Conservation (phyloP, 1,139 yeast species). For the Yamadazyma sp. region DNA sequence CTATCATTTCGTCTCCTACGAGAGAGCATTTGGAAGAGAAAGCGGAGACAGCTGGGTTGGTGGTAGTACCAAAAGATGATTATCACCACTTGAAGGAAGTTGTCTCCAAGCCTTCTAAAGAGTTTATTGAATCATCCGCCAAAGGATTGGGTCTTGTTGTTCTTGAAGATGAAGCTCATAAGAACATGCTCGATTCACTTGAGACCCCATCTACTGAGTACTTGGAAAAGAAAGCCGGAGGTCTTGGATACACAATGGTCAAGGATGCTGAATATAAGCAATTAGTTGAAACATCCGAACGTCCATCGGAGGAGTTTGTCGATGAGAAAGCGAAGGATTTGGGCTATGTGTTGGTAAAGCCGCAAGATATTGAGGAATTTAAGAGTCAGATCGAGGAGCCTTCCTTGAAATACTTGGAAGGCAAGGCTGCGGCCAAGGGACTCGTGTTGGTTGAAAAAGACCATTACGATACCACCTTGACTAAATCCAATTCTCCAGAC, state of each 20-base stretch:
- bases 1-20: constrained; percentile 31
- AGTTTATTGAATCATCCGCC: constrained; percentile 18
- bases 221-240: constrained; percentile 19
- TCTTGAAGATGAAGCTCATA: constrained; percentile 16
- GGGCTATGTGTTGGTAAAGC: constrained; percentile 9
- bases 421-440: constrained; percentile 20
- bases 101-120: constrained; percentile 26
- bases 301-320: constrained; percentile 17
- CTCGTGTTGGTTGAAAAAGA: constrained; percentile 7
- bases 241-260: constrained; percentile 20
- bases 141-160: constrained; percentile 15
- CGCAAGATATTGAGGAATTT: constrained; percentile 10
- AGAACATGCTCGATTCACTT: constrained; percentile 13
- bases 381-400: constrained; percentile 21
- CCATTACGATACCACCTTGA: constrained; percentile 4
- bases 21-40: constrained; percentile 33
- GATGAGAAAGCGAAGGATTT: constrained; percentile 14
- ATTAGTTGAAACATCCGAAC: constrained; percentile 17
- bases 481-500: constrained; percentile 11
- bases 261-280: constrained; percentile 16
- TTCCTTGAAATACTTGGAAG: constrained; percentile 20
- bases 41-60: constrained; percentile 33
- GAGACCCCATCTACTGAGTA: constrained; percentile 26
- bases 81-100: constrained; percentile 17
- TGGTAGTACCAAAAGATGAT: constrained; percentile 29